A percentile compares a stretch with the other conserved stretches of the same genome.
Conservation (phyloP, 345 rosid species). For the Lenwebbia sp. region DNA sequence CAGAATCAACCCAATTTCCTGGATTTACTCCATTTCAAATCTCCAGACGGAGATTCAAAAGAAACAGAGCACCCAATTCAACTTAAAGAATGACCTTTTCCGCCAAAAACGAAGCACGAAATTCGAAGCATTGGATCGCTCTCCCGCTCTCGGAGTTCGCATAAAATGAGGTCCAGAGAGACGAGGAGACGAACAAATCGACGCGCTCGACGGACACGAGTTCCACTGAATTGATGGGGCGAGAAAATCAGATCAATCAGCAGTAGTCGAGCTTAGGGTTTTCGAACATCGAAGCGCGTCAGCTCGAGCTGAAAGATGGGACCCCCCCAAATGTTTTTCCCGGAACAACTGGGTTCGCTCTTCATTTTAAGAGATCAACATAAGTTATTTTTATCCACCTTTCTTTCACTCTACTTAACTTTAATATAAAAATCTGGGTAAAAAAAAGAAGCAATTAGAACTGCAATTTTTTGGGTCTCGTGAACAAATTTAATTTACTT, state of each 20-base stretch:
- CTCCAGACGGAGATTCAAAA: not conserved
- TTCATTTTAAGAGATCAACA: not conserved
- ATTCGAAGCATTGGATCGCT: constrained; percentile 16
- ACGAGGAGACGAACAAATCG: not conserved
- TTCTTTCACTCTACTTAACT: not conserved
- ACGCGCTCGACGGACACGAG: not conserved
- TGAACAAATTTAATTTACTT: not conserved
- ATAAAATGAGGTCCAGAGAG: not conserved
- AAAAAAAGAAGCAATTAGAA: not conserved
- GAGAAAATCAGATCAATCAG: not conserved
- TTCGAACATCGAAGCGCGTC: not conserved
- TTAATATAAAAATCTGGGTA: not conserved
- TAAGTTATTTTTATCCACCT: not conserved
- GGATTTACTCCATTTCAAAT: not conserved
- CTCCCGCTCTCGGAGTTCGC: not conserved
- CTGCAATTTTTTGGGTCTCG: not conserved
- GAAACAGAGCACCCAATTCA: not conserved
- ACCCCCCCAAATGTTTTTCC: not conserved
- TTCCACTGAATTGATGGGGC: not conserved
- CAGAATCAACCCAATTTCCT: not conserved
- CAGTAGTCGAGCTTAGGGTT: not conserved
- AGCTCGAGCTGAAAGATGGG: not conserved
- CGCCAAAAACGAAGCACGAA: not conserved
- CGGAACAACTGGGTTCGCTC: not conserved
- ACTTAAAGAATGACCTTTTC: not conserved